A percentile compares a stretch with the other conserved stretches of the same genome.
phyloP scores from a whole-genome alignment of 352 stramenopile genomes.

The Elongisporangium anandrum region DNA sequence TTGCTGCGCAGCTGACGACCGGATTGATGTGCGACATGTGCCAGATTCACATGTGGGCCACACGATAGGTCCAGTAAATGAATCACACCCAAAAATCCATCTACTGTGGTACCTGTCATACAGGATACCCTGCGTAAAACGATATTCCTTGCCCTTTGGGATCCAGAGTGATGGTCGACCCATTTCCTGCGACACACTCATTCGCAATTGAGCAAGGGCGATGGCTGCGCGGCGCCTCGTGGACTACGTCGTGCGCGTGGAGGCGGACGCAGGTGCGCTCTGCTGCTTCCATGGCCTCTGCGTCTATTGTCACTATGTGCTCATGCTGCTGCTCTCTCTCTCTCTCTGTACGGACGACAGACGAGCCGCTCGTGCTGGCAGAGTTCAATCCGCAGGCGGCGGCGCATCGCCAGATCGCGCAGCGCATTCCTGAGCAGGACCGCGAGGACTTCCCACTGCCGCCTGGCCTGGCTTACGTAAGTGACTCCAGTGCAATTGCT shows the following conservation, averaged over 20 bases:
- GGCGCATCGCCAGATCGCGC: conserved; percentile 91
- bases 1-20: not conserved
- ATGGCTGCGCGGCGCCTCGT: not conserved
- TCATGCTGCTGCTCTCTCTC: too few relatives aligned
- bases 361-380: not conserved
- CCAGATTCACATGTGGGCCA: not conserved
- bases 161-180: not conserved
- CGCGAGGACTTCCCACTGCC: conserved; percentile 61
- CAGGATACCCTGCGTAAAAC: not conserved
- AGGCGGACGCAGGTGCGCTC: not conserved
- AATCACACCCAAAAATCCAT: too few relatives aligned
- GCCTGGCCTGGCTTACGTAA: conserved; percentile 62
- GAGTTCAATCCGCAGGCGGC: conserved; percentile 65
- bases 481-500: conserved; percentile 4
- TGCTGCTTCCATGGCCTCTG: not conserved
- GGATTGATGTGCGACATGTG: not conserved
- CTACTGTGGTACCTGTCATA: too few relatives aligned
- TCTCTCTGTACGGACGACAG: not conserved
- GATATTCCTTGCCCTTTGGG: not conserved
- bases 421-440: conserved; percentile 73
- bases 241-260: not conserved
- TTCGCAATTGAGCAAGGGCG: not conserved
- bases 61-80: not conserved
- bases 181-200: not conserved
- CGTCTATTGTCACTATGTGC: too few relatives aligned